Base-by-base conservation (phyloP, 2,329 filamentous ascomycete genomes). In the Arthrinium puccinioides region DNA sequence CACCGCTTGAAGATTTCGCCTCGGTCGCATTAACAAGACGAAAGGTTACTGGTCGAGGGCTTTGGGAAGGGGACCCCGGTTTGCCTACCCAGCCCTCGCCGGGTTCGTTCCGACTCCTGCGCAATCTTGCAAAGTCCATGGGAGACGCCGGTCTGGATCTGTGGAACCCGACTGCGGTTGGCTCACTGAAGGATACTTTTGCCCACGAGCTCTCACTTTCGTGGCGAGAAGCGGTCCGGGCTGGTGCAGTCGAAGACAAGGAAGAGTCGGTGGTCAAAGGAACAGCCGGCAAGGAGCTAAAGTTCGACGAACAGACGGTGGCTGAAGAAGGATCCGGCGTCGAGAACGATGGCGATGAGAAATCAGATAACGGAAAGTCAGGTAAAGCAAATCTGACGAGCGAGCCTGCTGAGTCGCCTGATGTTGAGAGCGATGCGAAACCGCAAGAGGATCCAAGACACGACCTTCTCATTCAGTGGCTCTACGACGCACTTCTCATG, bases 31-130 rank as follows among this genome's bases (percentile, higher is more conserved):
- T 73, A 27, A 57, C 64, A 2, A 57, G 62, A 32, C 71, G 63
- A 38, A 62, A 52, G 20, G 70, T 85, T 1, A 69, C 72, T 3
- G 79, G 82, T 6, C 71, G 79, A 36, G 70, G 75, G 1, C 66
- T 96, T 0, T 96, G 89, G 89, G 87, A 94, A 54, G 85, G 85
- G 1, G 67, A 76, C 25, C 84, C 85, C 0, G 68, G 77, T 19
- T 57, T 95, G 28, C 90, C 90, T 0, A 70, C 79, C 6, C 86
- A 92, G 51, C 87, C 87, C 1, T 90, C 87, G 0, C 80, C 86
- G 0, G 70, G 72, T 15, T 67, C 79, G 0, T 94, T 94, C 53
- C 75, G 72, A 42, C 80, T 94, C 38, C 53, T 96, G 33, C 76
- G 78, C 18, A 69, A 69, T 30, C 54, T 94, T 20, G 74, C 76